Evolutionary conservation across 179 eudicot species (phyloP).

Genomic region (Heliamphora pulchella): DNA sequence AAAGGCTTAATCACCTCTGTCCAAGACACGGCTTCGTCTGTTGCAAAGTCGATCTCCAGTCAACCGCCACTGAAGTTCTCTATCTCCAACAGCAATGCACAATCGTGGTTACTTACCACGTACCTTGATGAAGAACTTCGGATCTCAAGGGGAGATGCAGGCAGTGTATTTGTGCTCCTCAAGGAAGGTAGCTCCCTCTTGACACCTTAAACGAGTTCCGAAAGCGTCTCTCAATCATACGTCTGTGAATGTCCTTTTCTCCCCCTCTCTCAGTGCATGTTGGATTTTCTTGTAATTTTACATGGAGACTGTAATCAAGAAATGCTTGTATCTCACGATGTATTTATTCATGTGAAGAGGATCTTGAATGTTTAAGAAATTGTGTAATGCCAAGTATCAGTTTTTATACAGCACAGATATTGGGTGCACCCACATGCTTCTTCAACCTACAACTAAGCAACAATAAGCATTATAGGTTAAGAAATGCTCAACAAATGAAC

Average conservation of each 20-base stretch:
- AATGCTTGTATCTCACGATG: not conserved
- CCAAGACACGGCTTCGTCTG: constrained; percentile 81
- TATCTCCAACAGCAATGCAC: constrained; percentile 42
- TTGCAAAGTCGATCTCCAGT: constrained; percentile 69
- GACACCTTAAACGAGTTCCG: constrained; percentile 17
- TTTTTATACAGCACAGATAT: no score
- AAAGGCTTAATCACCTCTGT: constrained; percentile 62
- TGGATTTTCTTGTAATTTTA: not conserved
- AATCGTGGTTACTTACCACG: constrained; percentile 88
- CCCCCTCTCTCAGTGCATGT: not conserved
- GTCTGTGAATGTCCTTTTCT: not conserved
- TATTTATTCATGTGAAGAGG: not conserved
- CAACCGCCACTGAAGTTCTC: constrained; percentile 79
- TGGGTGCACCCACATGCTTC: no score
- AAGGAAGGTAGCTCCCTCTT: constrained; percentile 71
- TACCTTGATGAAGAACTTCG: constrained; percentile 85
- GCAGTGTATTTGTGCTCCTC: constrained; percentile 71
- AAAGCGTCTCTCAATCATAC: not conserved
- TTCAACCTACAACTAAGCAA: no score
- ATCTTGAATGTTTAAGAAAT: not conserved
- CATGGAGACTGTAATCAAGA: not conserved
- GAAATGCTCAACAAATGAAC: no score
- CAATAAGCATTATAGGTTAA: no score
- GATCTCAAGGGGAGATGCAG: constrained; percentile 80
- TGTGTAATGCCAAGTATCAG: no score